Evolutionary conservation across 768 basidiomycete genomes (phyloP).

Genomic region (Macrolepiota dolichaula): DNA sequence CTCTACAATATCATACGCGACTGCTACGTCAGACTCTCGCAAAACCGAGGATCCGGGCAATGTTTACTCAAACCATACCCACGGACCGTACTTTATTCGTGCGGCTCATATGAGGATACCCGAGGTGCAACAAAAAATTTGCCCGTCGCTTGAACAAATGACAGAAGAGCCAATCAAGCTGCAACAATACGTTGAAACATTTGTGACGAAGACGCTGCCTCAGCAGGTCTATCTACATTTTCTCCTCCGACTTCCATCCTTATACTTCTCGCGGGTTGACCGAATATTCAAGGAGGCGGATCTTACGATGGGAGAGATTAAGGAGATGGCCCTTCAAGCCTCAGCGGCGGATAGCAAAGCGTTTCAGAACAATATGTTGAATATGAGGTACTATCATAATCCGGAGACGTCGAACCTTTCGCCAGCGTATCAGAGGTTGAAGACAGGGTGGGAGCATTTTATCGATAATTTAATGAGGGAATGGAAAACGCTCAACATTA

Average conservation of each 20-base stretch:
- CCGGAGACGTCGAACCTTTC: conserved; percentile 13
- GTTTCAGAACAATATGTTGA: conserved; percentile 5
- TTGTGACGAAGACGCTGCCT: conserved; percentile 18
- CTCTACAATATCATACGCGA: no score
- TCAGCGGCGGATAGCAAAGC: conserved; percentile 11
- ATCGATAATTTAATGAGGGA: no score
- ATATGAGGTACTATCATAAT: neutral
- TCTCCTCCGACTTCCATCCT: no score
- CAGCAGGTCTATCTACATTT: conserved; percentile 27
- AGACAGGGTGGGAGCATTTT: no score
- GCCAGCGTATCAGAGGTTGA: no score
- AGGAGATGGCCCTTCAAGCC: no score
- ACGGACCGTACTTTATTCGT: neutral
- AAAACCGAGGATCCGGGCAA: neutral
- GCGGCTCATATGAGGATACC: no score
- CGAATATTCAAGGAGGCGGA: conserved; percentile 67
- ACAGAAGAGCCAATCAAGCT: neutral
- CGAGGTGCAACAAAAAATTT: no score
- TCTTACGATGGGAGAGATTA: conserved; percentile 55
- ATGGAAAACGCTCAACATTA: no score
- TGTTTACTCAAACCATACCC: neutral
- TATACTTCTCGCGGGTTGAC: no score
- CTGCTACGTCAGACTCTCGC: no score
- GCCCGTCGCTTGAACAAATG: neutral
- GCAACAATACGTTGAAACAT: neutral